Base-by-base conservation (phyloP, 495 filamentous ascomycete genomes). In the Lepraria neglecta region DNA sequence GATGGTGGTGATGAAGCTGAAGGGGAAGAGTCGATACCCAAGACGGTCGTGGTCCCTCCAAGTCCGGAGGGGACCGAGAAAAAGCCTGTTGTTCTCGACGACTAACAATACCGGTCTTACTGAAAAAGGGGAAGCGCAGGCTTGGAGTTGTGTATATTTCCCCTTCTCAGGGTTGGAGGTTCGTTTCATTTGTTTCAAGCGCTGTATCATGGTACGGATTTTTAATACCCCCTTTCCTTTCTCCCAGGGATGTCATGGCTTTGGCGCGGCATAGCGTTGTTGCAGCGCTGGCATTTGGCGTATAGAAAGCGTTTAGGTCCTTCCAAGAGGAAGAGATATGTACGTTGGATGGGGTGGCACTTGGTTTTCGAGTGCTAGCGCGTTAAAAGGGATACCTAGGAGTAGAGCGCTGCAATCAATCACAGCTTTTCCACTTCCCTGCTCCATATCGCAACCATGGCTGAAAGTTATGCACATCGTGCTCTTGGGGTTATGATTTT, bases 41-140 rank as follows among this genome's bases (percentile, higher is more conserved):
- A 66, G 40, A 74, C 73, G 14, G 66, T 76, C 17, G 64, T 78
- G 17, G 74, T 73, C 46, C 76, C 74, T 21, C 77, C 77, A 10
- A 77, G 73, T 52, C 76, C 76, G 15, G 73, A 76, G 10, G 67
- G 75, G 30, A 66, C 59, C n/a, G 58, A 69, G 52, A 67, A 51
- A 40, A 67, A 68, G 64, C 69, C 69, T 6, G 63, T 75, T 60
- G 57, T 70, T 59, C 55, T 77, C 38, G 71, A 68, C 19, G 67
- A 73, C 64, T 59, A 30, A 55, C 52, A 17, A 54, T 14, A 27
- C 28, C 15, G 31, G n/a, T 9, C n/a, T 31, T 10, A 12, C 15
- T 52, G 12, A 24, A 28, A 12, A 5, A 11, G 3, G 9, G 33
- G 27, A 1, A 31, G 24, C 27, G 46, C 17, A 21, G 31, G 48